A percentile compares a stretch with the other conserved stretches of the same genome.
phyloP scores from a whole-genome alignment of 2,329 filamentous ascomycete genomes.

The Beauveria scarabaeidicola region DNA sequence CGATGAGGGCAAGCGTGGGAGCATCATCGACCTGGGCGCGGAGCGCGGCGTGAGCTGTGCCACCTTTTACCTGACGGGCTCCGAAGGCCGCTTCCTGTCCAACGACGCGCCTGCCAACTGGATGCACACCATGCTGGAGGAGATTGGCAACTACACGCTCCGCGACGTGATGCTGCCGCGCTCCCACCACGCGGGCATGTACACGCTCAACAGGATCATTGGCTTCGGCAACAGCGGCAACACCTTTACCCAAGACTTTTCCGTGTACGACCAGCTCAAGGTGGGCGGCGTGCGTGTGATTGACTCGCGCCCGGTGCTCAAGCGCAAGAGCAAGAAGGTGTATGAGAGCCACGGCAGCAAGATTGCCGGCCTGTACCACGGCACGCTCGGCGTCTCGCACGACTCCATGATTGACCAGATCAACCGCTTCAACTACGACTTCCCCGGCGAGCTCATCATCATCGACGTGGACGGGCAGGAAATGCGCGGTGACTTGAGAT shows the following conservation, averaged over 20 bases:
- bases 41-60: not conserved
- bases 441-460: conserved; percentile 27
- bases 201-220: conserved; percentile 1
- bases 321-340: not conserved
- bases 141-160: conserved; percentile 21
- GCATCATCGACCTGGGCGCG: not conserved
- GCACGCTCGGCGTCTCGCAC: conserved; percentile 19
- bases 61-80: conserved; percentile 22
- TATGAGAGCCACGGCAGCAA: conserved; percentile 17
- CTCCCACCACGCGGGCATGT: conserved; percentile 25
- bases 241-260: conserved; percentile 18
- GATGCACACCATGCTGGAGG: conserved; percentile 22
- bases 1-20: conserved; percentile 11
- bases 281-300: conserved; percentile 23
- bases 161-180: conserved; percentile 23
- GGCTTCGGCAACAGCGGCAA: conserved; percentile 13
- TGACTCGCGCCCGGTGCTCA: conserved; percentile 19
- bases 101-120: conserved; percentile 19
- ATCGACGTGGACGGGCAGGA: conserved; percentile 20
- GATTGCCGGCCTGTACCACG: conserved; percentile 15
- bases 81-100: conserved; percentile 22
- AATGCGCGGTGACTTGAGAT: not conserved
- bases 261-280: conserved; percentile 19
- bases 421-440: conserved; percentile 21
- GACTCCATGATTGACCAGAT: conserved; percentile 21